These are phyloP conservation scores for Pseudisothecium myosuroides DNA, from an alignment of 225 moss, liverwort and hornwort genomes.

Conservation along the genomic window DNA sequence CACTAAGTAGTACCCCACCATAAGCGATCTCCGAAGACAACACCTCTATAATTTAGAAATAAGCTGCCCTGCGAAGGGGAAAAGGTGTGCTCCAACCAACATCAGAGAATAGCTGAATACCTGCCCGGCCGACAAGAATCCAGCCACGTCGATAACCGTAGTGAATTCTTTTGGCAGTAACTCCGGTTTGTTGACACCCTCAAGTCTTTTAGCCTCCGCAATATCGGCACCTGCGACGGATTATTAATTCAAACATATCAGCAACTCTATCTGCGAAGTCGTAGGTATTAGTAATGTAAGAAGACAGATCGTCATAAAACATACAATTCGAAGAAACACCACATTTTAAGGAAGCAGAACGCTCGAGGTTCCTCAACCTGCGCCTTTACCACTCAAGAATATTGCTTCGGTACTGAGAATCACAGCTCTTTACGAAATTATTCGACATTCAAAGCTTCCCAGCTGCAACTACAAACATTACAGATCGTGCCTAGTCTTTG, in stretches of 20 bases:
- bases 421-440: neutral
- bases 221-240: constrained; percentile 36
- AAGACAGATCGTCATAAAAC: neutral
- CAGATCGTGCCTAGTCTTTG: neutral
- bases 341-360: neutral
- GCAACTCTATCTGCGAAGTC: neutral
- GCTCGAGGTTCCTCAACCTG: neutral
- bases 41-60: neutral
- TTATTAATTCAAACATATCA: neutral
- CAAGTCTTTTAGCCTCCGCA: constrained; percentile 63
- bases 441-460: neutral
- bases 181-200: constrained; percentile 91
- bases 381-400: neutral
- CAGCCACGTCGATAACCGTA: constrained; percentile 92
- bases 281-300: neutral
- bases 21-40: neutral
- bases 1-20: neutral
- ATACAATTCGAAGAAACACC: neutral
- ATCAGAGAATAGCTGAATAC: neutral
- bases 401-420: neutral
- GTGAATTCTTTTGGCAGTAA: constrained; percentile 78
- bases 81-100: neutral
- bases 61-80: neutral
- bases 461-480: neutral
- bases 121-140: constrained; percentile 86